Percentiles rank a stretch among this genome's conserved stretches.
phyloP scores from a whole-genome alignment of 805 yeast genomes.

The Komagataella phaffii region DNA sequence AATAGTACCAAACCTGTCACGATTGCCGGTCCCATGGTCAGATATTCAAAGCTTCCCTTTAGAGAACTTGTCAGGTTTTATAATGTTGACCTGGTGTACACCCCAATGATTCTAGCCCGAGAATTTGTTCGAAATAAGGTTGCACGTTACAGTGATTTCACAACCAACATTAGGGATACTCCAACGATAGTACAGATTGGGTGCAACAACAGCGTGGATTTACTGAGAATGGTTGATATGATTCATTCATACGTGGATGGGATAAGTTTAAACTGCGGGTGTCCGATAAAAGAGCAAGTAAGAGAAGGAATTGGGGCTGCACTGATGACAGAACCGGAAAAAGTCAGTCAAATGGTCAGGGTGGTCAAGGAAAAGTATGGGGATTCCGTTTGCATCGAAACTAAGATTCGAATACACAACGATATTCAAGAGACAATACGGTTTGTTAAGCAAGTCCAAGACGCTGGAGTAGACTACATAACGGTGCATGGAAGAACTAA shows the following conservation, averaged over 20 bases:
- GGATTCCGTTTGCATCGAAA: conserved; percentile 62
- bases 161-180: conserved; percentile 59
- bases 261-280: conserved; percentile 91
- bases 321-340: conserved; percentile 69
- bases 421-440: conserved; percentile 60
- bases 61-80: conserved; percentile 67
- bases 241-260: conserved; percentile 88
- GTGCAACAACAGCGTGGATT: conserved; percentile 69
- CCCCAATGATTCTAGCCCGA: conserved; percentile 94
- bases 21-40: conserved; percentile 91
- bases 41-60: conserved; percentile 90
- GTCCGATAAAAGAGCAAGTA: conserved; percentile 91
- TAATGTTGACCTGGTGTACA: conserved; percentile 70
- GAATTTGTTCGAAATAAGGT: conserved; percentile 79
- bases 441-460: conserved; percentile 64
- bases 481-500: conserved; percentile 91
- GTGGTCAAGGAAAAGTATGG: conserved; percentile 74
- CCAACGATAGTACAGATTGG: conserved; percentile 86
- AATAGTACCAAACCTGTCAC: conserved; percentile 32
- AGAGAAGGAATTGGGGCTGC: conserved; percentile 97
- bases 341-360: conserved; percentile 71
- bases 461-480: conserved; percentile 84
- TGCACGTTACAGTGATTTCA: conserved; percentile 77
- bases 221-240: conserved; percentile 75
- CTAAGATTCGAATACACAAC: conserved; percentile 80